These are phyloP conservation scores for Davidsoniella eucalypti DNA, from an alignment of 2,329 filamentous ascomycete genomes.

Conservation along the genomic window DNA sequence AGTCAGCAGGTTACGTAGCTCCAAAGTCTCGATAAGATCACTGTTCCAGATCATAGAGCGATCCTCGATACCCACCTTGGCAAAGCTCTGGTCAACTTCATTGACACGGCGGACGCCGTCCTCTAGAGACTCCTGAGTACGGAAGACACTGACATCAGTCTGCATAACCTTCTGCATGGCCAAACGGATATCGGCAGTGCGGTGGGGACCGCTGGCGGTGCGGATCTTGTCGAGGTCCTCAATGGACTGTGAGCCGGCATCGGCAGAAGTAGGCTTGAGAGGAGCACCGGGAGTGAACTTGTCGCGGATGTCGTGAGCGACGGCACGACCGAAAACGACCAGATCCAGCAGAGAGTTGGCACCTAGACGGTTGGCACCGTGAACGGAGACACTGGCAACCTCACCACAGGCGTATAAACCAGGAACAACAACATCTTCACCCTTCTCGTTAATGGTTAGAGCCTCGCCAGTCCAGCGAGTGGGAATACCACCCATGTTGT, in stretches of 20 bases:
- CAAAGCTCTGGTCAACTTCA: constrained; percentile 65
- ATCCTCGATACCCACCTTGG: constrained; percentile 86
- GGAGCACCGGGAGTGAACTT: constrained; percentile 73
- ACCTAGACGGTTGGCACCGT: constrained; percentile 93
- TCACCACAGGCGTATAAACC: constrained; percentile 94
- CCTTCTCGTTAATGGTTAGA: constrained; percentile 67
- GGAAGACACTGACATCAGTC: constrained; percentile 90
- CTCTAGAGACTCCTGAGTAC: constrained; percentile 82
- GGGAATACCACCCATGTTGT: constrained; percentile 99
- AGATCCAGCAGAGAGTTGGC: constrained; percentile 97
- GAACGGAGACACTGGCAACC: constrained; percentile 92
- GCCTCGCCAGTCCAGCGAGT: constrained; percentile 97
- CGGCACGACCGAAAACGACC: constrained; percentile 93
- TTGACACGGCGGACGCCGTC: constrained; percentile 81
- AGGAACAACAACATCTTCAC: constrained; percentile 83
- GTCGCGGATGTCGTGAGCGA: constrained; percentile 92
- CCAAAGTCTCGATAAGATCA: constrained; percentile 88
- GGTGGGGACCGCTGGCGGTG: constrained; percentile 69
- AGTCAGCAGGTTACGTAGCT: constrained; percentile 86
- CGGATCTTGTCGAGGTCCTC: constrained; percentile 71
- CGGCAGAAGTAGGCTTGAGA: constrained; percentile 63
- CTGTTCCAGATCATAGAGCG: constrained; percentile 99
- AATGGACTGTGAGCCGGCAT: constrained; percentile 80
- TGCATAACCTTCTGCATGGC: constrained; percentile 99
- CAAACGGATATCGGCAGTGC: constrained; percentile 72